A percentile compares a stretch with the other conserved stretches of the same genome.
Evolutionary conservation across 1,284 basidiomycete genomes (phyloP).

Genomic region (Melampsora americana): DNA sequence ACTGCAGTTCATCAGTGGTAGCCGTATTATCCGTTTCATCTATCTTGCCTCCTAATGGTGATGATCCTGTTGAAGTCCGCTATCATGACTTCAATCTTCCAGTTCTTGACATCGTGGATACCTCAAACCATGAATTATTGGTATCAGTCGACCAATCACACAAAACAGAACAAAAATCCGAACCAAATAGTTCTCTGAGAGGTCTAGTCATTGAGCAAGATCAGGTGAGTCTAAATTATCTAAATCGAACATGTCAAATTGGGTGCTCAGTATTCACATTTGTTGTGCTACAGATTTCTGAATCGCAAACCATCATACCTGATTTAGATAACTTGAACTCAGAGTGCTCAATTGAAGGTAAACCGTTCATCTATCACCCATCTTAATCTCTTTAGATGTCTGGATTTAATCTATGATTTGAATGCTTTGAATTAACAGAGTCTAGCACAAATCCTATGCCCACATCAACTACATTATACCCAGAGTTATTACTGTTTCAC

Average conservation of each 20-base stretch:
- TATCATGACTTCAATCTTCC: constrained; percentile 32
- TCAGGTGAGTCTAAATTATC: not conserved
- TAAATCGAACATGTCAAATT: not conserved
- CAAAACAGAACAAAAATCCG: not conserved
- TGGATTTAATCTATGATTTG: not conserved
- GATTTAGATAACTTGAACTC: not conserved
- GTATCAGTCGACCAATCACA: constrained; percentile 27
- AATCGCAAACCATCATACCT: not conserved
- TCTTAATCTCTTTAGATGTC: not conserved
- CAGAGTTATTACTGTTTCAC: constrained; percentile 31
- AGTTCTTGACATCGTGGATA: constrained; percentile 27
- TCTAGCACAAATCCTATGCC: constrained; percentile 1
- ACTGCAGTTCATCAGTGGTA: constrained; percentile 30
- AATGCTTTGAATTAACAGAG: constrained; percentile 6
- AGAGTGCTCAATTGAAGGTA: not conserved
- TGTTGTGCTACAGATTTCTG: not conserved
- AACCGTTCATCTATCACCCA: not conserved
- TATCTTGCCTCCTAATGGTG: constrained; percentile 8
- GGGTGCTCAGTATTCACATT: not conserved
- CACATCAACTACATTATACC: constrained; percentile 14
- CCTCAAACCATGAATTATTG: constrained; percentile 5
- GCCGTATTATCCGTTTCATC: constrained; percentile 16
- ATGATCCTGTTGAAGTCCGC: not conserved
- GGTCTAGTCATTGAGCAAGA: not conserved
- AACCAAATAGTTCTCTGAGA: not conserved